Evolutionary conservation across 345 rosid genomes (phyloP), one percentile per base, ranked within the genome.

Genomic region (Punica granatum): DNA sequence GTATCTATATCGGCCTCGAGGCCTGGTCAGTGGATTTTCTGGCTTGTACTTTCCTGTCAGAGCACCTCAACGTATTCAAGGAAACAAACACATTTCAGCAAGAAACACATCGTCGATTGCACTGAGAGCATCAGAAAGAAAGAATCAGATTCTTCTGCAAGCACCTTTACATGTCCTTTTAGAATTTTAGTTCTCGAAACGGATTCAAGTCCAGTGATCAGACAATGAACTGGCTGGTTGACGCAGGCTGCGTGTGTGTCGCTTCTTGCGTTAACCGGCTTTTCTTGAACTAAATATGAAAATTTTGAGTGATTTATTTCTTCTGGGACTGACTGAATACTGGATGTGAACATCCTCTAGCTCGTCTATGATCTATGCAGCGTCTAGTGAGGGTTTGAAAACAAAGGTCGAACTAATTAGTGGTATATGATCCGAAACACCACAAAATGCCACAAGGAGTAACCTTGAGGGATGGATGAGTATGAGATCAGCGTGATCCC

Each of bases 31-130:
- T 61, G 89, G 88, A 72, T 88, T 94, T 70, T 86, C 85, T 60
- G 96, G 92, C 16, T 87, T 89, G 75, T 91, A 94, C 76, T 94
- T 94, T 73, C 99, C 99, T 2, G 99, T 94, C 12, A 94, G 90
- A 75, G 80, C 89, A 69, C 97, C 95, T 94, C 81, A 69, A 69
- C 12, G 73, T 44, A 28, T 69, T 66, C 21, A 66, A 32, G 30
- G 39, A 21, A 39, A 69, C 30, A 49, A 46, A 44, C 51, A 66
- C 21, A 56, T 36, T 37, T 46, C 28, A n/a, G 13, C 54, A 48
- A 48, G 23, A 48, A 48, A 48, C 15, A 48, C n/a, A 48, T 1
- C 23, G n/a, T n/a, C n/a, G n/a, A n/a, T n/a, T n/a, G n/a, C n/a
- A n/a, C n/a, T n/a, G n/a, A n/a, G n/a, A n/a, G n/a, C n/a, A n/a